Conservation (phyloP, 768 basidiomycete genomes). For the Boletellus sp. region DNA sequence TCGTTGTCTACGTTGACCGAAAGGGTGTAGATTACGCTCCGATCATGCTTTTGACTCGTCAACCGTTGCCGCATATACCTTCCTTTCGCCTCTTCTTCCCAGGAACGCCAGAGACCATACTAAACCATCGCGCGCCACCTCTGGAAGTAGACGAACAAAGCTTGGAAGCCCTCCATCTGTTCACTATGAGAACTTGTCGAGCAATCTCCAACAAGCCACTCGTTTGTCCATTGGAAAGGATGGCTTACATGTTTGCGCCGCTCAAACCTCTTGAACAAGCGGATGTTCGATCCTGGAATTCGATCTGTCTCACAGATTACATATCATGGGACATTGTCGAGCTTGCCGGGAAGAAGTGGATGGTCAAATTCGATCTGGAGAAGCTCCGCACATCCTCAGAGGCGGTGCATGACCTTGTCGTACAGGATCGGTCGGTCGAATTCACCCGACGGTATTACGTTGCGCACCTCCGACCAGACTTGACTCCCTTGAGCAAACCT, state of each 20-base stretch:
- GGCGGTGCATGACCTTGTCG: conserved; percentile 57
- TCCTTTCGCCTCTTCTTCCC: conserved; percentile 59
- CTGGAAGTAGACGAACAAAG: conserved; percentile 46
- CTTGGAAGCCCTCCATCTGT: conserved; percentile 49
- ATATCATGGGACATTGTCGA: conserved; percentile 66
- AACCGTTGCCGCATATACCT: conserved; percentile 57
- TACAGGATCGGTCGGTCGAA: conserved; percentile 76
- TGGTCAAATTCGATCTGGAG: conserved; percentile 43
- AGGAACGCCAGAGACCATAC: conserved; percentile 41
- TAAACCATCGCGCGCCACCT: conserved; percentile 45
- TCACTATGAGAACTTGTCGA: conserved; percentile 62
- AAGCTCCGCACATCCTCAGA: conserved; percentile 23
- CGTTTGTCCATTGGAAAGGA: conserved; percentile 47
- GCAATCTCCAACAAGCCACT: conserved; percentile 67
- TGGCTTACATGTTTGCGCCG: conserved; percentile 68
- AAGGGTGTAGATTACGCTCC: conserved; percentile 45
- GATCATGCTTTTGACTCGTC: conserved; percentile 61
- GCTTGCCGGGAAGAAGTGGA: conserved; percentile 50
- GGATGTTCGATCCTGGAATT: conserved; percentile 24
- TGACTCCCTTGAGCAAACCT: conserved; percentile 72
- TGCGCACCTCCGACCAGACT: conserved; percentile 53
- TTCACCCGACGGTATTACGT: conserved; percentile 69
- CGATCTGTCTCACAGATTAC: conserved; percentile 35
- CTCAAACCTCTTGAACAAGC: conserved; percentile 34
- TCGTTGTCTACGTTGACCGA: conserved; percentile 40